Base-by-base conservation (phyloP, 306 rosid genomes). In the Citrullus colocynthis region DNA sequence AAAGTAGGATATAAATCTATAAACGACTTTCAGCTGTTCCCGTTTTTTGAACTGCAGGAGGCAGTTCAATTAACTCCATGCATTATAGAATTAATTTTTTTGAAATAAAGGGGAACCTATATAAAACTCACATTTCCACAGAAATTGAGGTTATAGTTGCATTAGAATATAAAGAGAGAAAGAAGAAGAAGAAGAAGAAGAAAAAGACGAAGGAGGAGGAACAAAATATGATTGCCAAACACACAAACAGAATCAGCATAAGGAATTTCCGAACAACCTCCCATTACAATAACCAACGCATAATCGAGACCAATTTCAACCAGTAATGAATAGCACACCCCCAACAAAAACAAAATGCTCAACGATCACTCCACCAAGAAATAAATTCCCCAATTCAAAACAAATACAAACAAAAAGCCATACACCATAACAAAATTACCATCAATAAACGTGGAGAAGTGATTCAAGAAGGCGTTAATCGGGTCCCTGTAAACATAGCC, bases 401-500 rank as follows among this genome's bases (percentile, higher is more conserved):
- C n/a, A 21, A 69, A 21, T 24, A 24, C 0, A 24, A 8, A 16
- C 2, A 17, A 36, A 37, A 78, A 9, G 0, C 1, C 12, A 72
- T 0, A 12, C 77, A 55, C 24, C 45, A 5, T 17, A 1, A 10
- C 1, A 58, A 10, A 52, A 52, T 83, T 81, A 88, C 97, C 98
- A 73, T 95, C 96, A 7, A 96, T 92, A 76, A 92, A 82, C 32
- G 88, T 82, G 5, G 99, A 87, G 44, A 96, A 79, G 30, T 91
- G 87, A 79, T 49, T 90, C 85, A 96, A 83, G 83, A 88, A 92
- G 30, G 89, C 78, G 57, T 88, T 96, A 65, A 96, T 85, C 52
- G 87, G 93, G 4, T 96, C 98, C 88, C 61, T 88, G 75, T 90
- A 96, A 45, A 96, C 37, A 78, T 88, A 92, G 1, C 99, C 97